These are phyloP conservation scores for Rhododendron ovatum DNA, from an alignment of 148 eudicot genomes.

Conservation along the genomic window DNA sequence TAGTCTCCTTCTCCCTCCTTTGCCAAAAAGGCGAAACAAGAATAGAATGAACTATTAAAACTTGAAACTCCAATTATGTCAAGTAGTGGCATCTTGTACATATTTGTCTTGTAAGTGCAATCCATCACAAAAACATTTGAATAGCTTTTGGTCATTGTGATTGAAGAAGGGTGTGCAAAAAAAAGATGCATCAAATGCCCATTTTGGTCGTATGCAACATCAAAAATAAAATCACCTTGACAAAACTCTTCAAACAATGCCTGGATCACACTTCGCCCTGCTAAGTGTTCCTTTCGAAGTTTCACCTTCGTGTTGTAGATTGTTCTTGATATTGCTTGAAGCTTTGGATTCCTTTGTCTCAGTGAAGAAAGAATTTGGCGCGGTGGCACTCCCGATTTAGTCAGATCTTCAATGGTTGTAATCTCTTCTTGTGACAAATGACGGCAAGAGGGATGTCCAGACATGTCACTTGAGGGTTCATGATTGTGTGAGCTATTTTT, in stretches of 20 bases:
- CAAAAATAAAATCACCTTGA: background rate
- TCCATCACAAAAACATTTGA: background rate
- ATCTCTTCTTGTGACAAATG: too few relatives aligned
- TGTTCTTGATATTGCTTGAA: background rate
- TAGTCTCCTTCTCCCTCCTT: background rate
- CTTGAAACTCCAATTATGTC: background rate
- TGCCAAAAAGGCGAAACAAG: background rate
- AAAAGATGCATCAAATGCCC: background rate
- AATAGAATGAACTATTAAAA: background rate
- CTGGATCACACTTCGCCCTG: background rate
- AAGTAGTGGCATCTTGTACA: background rate
- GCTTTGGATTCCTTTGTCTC: background rate
- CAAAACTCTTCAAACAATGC: background rate
- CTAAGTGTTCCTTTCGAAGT: background rate
- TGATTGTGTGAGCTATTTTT: too few relatives aligned
- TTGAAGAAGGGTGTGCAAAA: background rate
- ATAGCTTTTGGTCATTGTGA: background rate
- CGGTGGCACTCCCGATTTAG: background rate
- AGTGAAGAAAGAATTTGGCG: background rate
- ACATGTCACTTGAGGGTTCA: too few relatives aligned
- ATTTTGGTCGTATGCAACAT: background rate
- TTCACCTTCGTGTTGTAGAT: background rate
- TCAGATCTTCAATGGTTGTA: too few relatives aligned
- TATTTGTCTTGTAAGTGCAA: background rate
- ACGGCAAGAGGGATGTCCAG: too few relatives aligned